Percentiles rank a stretch among this genome's conserved stretches.
Evolutionary conservation across 192 early-diverging fungal genomes (phyloP).

Genomic region (Jimgerdemannia lactiflua): DNA sequence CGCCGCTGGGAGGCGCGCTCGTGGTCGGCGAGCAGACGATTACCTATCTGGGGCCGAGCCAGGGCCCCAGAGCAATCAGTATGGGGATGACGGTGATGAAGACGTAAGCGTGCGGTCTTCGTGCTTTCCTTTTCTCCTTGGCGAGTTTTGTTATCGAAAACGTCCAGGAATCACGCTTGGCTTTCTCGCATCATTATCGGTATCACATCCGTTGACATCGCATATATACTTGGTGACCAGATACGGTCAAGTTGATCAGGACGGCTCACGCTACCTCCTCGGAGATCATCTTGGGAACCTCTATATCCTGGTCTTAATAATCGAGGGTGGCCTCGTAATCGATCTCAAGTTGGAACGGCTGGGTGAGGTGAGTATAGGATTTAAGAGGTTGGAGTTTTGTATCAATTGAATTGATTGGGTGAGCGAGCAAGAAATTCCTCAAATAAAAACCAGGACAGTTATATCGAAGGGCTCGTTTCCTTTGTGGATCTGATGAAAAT

Average conservation of each 20-base stretch:
- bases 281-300: constrained; percentile 66
- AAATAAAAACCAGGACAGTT: too few relatives aligned
- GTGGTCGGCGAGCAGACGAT: constrained; percentile 56
- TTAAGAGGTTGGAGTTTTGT: neutral
- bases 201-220: neutral
- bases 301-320: constrained; percentile 50
- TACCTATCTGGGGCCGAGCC: constrained; percentile 39
- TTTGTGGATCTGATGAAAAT: too few relatives aligned
- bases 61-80: constrained; percentile 22
- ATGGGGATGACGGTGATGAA: constrained; percentile 50
- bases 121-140: too few relatives aligned
- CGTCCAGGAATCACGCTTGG: neutral
- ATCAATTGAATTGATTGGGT: too few relatives aligned
- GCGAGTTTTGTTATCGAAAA: neutral
- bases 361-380: constrained; percentile 40
- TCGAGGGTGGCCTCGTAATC: constrained; percentile 26
- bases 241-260: constrained; percentile 49
- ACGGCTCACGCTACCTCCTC: constrained; percentile 59
- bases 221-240: constrained; percentile 12
- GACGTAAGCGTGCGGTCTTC: too few relatives aligned
- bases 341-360: constrained; percentile 39
- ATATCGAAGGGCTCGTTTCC: too few relatives aligned
- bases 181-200: too few relatives aligned
- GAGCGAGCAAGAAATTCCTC: too few relatives aligned
- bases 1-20: constrained; percentile 52